Evolutionary conservation across 495 filamentous ascomycete species (phyloP).

Genomic region (Aspergillus kassunensis): DNA sequence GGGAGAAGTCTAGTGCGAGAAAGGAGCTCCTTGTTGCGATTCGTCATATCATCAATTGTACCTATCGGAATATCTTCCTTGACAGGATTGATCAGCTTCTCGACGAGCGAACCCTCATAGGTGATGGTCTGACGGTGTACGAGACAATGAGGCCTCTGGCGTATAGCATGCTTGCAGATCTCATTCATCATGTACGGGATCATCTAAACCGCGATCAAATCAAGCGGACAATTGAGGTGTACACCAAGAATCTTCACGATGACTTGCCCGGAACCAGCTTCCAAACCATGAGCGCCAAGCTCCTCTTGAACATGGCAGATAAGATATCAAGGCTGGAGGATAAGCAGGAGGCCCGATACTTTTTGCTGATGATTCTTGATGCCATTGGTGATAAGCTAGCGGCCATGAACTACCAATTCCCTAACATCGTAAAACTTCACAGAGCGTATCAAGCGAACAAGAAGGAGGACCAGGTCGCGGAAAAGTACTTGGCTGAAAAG

Average conservation of each 20-base stretch:
- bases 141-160: slow-evolving; percentile 94
- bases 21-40: slow-evolving; percentile 97
- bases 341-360: slow-evolving; percentile 90
- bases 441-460: slow-evolving; percentile 61
- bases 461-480: slow-evolving; percentile 57
- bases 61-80: slow-evolving; percentile 92
- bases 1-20: slow-evolving; percentile 86
- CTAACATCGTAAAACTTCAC: slow-evolving; percentile 89
- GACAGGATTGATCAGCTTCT: slow-evolving; percentile 92
- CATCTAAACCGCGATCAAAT: slow-evolving; percentile 81
- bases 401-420: slow-evolving; percentile 93
- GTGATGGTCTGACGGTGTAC: slow-evolving; percentile 93
- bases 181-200: slow-evolving; percentile 96
- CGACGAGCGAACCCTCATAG: slow-evolving; percentile 88
- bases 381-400: slow-evolving; percentile 98
- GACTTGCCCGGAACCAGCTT: slow-evolving; percentile 97
- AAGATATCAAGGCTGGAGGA: slow-evolving; percentile 88
- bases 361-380: slow-evolving; percentile 94
- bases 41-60: slow-evolving; percentile 98
- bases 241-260: slow-evolving; percentile 93
- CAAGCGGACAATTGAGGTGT: slow-evolving; percentile 89
- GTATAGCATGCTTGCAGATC: slow-evolving; percentile 96
- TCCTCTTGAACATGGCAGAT: slow-evolving; percentile 95
- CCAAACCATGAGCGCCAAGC: slow-evolving; percentile 98
- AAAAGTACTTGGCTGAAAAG: slow-evolving; percentile 79